Conservation (phyloP, 306 rosid species). For the Castanospermum australe region DNA sequence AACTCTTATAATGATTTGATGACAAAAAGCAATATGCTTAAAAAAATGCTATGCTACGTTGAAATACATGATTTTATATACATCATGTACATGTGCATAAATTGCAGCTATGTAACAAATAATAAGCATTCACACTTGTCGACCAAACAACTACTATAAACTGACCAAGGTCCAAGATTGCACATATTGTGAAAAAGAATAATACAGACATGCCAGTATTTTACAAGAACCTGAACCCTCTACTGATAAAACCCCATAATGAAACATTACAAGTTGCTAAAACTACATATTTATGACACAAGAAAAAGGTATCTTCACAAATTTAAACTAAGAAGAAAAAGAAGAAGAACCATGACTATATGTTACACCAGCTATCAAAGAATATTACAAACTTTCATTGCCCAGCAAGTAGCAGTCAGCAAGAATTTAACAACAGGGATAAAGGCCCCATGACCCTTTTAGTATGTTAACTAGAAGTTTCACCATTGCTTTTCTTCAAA, state of each 20-base stretch:
- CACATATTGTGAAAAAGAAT: neutral
- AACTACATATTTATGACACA: neutral
- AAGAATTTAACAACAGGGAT: conserved; percentile 18
- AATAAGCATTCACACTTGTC: neutral
- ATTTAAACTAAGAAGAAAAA: neutral
- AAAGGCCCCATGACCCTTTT: neutral
- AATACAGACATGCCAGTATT: neutral
- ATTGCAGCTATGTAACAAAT: neutral
- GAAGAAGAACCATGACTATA: neutral
- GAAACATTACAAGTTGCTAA: neutral
- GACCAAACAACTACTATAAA: neutral
- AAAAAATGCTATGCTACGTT: neutral
- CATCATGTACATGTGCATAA: neutral
- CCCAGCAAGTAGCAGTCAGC: neutral
- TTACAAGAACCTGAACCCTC: conserved; percentile 34
- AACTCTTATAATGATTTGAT: too few relatives aligned
- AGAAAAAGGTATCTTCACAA: neutral
- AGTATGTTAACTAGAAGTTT: conserved; percentile 17
- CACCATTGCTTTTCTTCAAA: conserved; percentile 15
- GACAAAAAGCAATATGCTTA: neutral
- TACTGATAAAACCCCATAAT: conserved; percentile 25
- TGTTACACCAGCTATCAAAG: conserved; percentile 25
- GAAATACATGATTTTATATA: neutral
- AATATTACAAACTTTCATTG: conserved; percentile 29
- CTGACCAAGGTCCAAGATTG: neutral